Evolutionary conservation across 352 stramenopile genomes (phyloP), one percentile per base, ranked within the genome.

Genomic region (Poterioochromonas sp.): DNA sequence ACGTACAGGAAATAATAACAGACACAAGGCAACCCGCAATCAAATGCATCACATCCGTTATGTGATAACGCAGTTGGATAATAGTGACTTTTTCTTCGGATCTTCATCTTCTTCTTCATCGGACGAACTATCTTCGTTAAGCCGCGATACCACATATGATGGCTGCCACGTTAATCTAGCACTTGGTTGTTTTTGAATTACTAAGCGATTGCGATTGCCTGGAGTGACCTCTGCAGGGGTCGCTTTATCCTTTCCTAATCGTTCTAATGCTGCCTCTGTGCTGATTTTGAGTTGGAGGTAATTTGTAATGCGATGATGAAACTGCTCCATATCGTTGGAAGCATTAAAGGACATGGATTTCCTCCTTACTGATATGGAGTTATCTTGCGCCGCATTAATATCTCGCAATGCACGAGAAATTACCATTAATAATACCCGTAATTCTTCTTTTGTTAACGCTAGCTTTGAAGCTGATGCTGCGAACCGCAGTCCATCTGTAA

Each of bases 41-140:
- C n/a, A n/a, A n/a, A n/a, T n/a, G n/a, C n/a, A n/a, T n/a, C n/a
- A n/a, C n/a, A n/a, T n/a, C n/a, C n/a, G n/a, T n/a, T n/a, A n/a
- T n/a, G n/a, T n/a, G n/a, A n/a, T n/a, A n/a, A n/a, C n/a, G n/a
- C n/a, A n/a, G n/a, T n/a, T n/a, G n/a, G n/a, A n/a, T n/a, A n/a
- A n/a, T n/a, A n/a, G n/a, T n/a, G n/a, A n/a, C n/a, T n/a, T n/a
- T n/a, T n/a, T n/a, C n/a, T n/a, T n/a, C n/a, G n/a, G n/a, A n/a
- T n/a, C n/a, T n/a, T n/a, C n/a, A n/a, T n/a, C n/a, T 58, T 58
- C 47, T 58, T 58, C 47, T 58, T 58, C 47, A 58, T 58, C 47
- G 47, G 15, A 26, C 15, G 15, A 15, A 58, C 47, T 58, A 8
- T 71, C 62, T 35, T 71, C 62, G 32, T 71, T 47, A 22, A 44